Conservation (phyloP, 257 asterid genomes). For the Verbascum thapsus region DNA sequence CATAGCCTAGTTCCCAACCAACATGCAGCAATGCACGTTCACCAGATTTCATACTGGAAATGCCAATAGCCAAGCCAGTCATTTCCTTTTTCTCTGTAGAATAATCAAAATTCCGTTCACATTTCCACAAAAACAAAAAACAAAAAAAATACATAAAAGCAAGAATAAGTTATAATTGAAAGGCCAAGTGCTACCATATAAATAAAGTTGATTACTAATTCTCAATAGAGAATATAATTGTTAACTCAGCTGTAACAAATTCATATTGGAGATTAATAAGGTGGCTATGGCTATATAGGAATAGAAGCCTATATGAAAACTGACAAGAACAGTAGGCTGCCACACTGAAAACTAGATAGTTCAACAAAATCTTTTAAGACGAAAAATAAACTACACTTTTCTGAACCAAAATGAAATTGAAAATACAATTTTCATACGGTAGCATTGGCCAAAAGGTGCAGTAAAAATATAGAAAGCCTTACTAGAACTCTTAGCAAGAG, state of each 20-base stretch:
- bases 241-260: conserved; percentile 1
- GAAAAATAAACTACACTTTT: conserved; percentile 2
- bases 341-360: background rate
- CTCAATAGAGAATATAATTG: conserved; percentile 6
- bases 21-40: conserved; percentile 80
- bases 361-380: background rate
- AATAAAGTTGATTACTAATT: background rate
- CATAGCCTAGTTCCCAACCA: conserved; percentile 94
- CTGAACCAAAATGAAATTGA: background rate
- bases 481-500: background rate
- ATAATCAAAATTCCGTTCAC: conserved; percentile 25
- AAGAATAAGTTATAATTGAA: conserved; percentile 6
- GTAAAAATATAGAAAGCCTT: background rate
- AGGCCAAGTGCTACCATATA: conserved; percentile 16
- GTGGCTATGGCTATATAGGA: conserved; percentile 9
- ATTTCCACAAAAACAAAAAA: conserved; percentile 12
- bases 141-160: conserved; percentile 8
- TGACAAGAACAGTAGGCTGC: background rate
- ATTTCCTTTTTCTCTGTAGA: conserved; percentile 81
- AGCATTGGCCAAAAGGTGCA: background rate
- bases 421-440: conserved; percentile 5
- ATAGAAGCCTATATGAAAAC: conserved; percentile 5
- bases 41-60: conserved; percentile 85
- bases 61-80: conserved; percentile 88
- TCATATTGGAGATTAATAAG: conserved; percentile 18